Evolutionary conservation across 2,329 filamentous ascomycete species (phyloP).

Genomic region (Monosporascus cannonballus): DNA sequence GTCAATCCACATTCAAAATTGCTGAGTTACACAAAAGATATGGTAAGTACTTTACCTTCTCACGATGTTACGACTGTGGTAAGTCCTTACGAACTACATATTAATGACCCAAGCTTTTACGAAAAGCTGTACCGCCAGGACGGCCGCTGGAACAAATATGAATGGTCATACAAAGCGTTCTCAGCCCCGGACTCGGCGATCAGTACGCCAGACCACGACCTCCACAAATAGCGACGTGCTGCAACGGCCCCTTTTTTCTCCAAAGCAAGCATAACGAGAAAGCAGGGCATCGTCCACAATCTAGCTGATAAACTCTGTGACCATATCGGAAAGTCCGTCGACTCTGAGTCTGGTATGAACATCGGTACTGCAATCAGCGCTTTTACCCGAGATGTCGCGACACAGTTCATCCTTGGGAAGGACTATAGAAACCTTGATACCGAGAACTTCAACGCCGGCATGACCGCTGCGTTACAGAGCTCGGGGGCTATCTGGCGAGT

Average conservation of each 20-base stretch:
- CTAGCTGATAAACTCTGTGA: slow-evolving; percentile 2
- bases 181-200: slow-evolving; percentile 2
- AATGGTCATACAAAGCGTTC: slow-evolving; percentile 8
- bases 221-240: slow-evolving; percentile 5
- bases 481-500: background rate
- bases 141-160: slow-evolving; percentile 9
- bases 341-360: background rate
- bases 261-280: slow-evolving; percentile 4
- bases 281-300: slow-evolving; percentile 2
- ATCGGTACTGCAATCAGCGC: slow-evolving; percentile 4
- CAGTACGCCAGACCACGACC: slow-evolving; percentile 1
- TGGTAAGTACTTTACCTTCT: slow-evolving; percentile 1
- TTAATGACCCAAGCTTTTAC: slow-evolving; percentile 9
- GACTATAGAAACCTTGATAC: slow-evolving; percentile 3
- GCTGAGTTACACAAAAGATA: slow-evolving; percentile 6
- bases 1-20: slow-evolving; percentile 11
- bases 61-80: background rate
- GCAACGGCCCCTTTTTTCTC: slow-evolving; percentile 7
- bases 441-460: slow-evolving; percentile 4
- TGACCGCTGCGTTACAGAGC: background rate
- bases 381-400: slow-evolving; percentile 5
- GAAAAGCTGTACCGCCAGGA: slow-evolving; percentile 8
- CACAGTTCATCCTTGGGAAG: slow-evolving; percentile 6
- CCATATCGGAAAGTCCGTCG: background rate
- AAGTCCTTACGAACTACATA: slow-evolving; percentile 7